Conservation (phyloP, 2,329 filamentous ascomycete species). For the Pseudogymnoascus sp. region DNA sequence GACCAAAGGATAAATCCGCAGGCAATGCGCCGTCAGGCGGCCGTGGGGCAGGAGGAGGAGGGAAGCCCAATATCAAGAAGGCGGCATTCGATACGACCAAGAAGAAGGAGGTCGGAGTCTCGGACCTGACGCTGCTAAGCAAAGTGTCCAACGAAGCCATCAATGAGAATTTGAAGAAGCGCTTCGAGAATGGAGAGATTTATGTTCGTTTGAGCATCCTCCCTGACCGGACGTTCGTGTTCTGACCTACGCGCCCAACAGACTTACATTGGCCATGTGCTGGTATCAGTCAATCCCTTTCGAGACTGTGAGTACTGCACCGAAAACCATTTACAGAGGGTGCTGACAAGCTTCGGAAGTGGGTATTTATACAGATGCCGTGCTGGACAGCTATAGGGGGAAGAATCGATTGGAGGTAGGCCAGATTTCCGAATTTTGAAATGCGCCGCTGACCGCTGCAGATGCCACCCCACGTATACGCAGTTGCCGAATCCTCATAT, state of each 20-base stretch:
- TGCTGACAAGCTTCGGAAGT: conserved; percentile 42
- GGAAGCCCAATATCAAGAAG: conserved; percentile 70
- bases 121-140: conserved; percentile 92
- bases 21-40: conserved; percentile 22
- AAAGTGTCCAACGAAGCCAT: conserved; percentile 99
- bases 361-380: conserved; percentile 93
- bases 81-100: conserved; percentile 92
- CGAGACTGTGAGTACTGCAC: conserved; percentile 56
- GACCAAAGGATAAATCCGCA: conserved; percentile 27
- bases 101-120: conserved; percentile 99
- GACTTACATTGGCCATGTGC: conserved; percentile 98
- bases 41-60: conserved; percentile 18
- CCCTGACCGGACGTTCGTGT: not conserved
- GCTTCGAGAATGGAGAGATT: conserved; percentile 94
- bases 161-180: conserved; percentile 97
- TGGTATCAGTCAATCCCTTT: conserved; percentile 98
- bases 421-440: not conserved
- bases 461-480: conserved; percentile 92
- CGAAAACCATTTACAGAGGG: not conserved
- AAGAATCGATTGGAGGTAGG: conserved; percentile 85
- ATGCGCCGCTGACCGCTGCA: conserved; percentile 17
- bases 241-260: conserved; percentile 24
- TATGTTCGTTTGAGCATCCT: conserved; percentile 52
- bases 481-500: conserved; percentile 90
- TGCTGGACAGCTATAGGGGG: conserved; percentile 87